A percentile compares a stretch with the other conserved stretches of the same genome.
Conservation (phyloP, 306 rosid species). For the Clitoria ternatea region DNA sequence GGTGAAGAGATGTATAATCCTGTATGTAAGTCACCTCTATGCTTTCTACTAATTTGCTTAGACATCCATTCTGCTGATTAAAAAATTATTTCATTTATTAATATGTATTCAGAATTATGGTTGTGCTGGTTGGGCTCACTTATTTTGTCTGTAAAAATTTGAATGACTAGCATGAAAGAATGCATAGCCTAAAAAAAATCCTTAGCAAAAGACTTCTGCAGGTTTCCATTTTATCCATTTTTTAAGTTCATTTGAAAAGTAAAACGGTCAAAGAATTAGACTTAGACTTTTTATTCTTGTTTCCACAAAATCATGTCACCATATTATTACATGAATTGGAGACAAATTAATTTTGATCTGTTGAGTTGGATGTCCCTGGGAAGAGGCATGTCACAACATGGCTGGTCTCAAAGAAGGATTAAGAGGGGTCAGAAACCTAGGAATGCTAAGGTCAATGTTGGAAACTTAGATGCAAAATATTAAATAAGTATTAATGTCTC, state of each 20-base stretch:
- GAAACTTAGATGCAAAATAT: not conserved
- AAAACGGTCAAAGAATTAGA: not conserved
- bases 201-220: not conserved
- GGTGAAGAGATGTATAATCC: slow-evolving; percentile 90
- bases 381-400: too few relatives aligned
- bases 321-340: not conserved
- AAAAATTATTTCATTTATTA: not conserved
- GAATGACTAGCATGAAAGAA: not conserved
- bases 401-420: not conserved
- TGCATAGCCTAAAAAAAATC: not conserved
- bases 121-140: slow-evolving; percentile 8
- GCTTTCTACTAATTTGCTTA: slow-evolving; percentile 28
- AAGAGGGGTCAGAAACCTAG: not conserved
- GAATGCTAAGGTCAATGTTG: not conserved
- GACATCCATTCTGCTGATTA: slow-evolving; percentile 9
- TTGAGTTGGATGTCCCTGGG: too few relatives aligned
- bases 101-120: slow-evolving; percentile 13
- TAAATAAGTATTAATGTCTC: too few relatives aligned
- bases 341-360: not conserved
- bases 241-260: not conserved
- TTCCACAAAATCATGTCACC: not conserved
- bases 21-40: slow-evolving; percentile 76
- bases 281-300: not conserved
- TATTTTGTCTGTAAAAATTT: slow-evolving; percentile 7
- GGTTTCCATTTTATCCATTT: not conserved